Percentiles rank a stretch among this genome's conserved stretches.
These are phyloP conservation scores for Sambucus nigra DNA, from an alignment of 129 eudicot species.

Conservation along the genomic window DNA sequence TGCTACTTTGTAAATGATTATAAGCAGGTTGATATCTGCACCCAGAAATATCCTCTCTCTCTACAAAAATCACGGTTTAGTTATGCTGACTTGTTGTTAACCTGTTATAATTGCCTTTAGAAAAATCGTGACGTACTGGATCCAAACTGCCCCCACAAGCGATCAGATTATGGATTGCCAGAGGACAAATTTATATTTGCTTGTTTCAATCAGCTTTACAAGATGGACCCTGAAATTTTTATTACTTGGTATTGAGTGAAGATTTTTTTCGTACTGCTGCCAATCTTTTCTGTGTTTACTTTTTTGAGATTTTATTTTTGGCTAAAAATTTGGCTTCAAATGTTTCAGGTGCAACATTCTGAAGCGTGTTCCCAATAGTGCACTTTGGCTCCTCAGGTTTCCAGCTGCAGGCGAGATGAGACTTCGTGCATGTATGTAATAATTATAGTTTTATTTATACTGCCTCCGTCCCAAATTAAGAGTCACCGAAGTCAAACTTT, in stretches of 20 bases:
- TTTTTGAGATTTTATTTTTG: not conserved
- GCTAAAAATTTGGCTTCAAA: not conserved
- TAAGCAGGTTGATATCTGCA: slow-evolving; percentile 54
- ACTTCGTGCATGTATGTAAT: slow-evolving; percentile 74
- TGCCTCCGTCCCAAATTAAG: too few species aligned
- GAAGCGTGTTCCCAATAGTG: slow-evolving; percentile 91
- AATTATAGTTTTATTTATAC: not conserved
- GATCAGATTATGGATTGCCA: slow-evolving; percentile 91
- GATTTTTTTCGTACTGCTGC: not conserved
- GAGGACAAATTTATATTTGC: slow-evolving; percentile 89
- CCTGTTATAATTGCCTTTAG: slow-evolving; percentile 25
- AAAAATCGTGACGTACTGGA: slow-evolving; percentile 93
- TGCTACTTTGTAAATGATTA: slow-evolving; percentile 96
- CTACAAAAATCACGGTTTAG: not conserved
- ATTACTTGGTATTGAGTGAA: slow-evolving; percentile 59
- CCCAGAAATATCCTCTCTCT: not conserved
- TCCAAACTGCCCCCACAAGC: slow-evolving; percentile 51
- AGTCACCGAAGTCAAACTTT: too few species aligned
- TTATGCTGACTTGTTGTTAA: not conserved
- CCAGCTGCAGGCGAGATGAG: slow-evolving; percentile 98
- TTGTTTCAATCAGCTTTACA: slow-evolving; percentile 91
- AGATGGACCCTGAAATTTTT: slow-evolving; percentile 94
- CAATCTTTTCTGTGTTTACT: not conserved
- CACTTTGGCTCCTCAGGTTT: slow-evolving; percentile 88
- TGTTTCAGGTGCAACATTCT: slow-evolving; percentile 87